Evolutionary conservation across 2,329 filamentous ascomycete species (phyloP), one percentile per base, ranked within the genome.

Genomic region (Venturiaceae sp.): DNA sequence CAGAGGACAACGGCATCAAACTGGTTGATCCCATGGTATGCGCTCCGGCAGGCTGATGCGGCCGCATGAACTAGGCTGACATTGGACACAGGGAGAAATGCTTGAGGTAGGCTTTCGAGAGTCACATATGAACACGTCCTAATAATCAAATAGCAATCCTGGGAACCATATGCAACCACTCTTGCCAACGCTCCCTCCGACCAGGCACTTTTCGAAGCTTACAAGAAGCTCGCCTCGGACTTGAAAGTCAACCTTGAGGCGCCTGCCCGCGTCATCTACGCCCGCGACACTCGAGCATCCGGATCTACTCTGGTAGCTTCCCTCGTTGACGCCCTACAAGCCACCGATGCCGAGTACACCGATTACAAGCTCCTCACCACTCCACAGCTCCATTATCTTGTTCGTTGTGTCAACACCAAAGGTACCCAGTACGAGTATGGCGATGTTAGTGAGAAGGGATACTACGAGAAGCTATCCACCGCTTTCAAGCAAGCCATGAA

Each of bases 311-410:
- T 99, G 28, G 88, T 92, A 32, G 79, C 82, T 39, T 88, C 92
- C 60, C 82, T 97, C 54, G 82, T 85, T 60, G 87, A 90, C 68
- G 90, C 90, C 19, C 79, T 97, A 63, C 84, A 86, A 61, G 89
- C 89, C 55, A 86, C 87, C 52, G 82, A 83, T 58, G 84, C 87
- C 58, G 83, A 90, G 61, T 86, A 83, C 69, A 84, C 84, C 68
- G 92, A 97, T 77, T 92, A 86, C 77, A 94, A 92, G 74, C 86
- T 92, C 70, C 80, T 96, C 67, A 97, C 94, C 13, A 99, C 94
- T 3, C 94, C 94, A n/a, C 94, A 97, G 76, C 82, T 99, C 60
- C 94, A 99, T 77, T 99, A 99, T 75, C 80, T 97, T 63, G 92
- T 92, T 33, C 89, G 94, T 63, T 95, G 92, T 73, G 83, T 91